A percentile compares a stretch with the other conserved stretches of the same genome.
Evolutionary conservation across 257 asterid species (phyloP).

Genomic region (Henckelia pumila): DNA sequence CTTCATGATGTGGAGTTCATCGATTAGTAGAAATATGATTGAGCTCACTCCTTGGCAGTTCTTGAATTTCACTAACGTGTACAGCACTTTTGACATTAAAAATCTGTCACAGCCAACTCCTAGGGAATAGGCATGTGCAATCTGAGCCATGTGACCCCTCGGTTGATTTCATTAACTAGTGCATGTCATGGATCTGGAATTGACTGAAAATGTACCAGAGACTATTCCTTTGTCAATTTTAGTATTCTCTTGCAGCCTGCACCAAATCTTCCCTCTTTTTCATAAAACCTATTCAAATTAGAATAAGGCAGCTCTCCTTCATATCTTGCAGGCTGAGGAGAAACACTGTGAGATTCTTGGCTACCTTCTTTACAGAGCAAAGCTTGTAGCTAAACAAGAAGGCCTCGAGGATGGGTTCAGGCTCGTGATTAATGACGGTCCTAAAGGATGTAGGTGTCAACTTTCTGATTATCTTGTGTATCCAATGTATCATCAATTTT

Average conservation of each 20-base stretch:
- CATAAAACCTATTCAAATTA: too few relatives aligned
- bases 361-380: constrained; percentile 71
- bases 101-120: too few relatives aligned
- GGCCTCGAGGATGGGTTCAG: constrained; percentile 86
- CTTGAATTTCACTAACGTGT: too few relatives aligned
- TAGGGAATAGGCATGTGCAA: too few relatives aligned
- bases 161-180: not conserved
- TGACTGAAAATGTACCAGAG: not conserved
- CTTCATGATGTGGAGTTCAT: not conserved
- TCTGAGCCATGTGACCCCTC: not conserved
- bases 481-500: not conserved
- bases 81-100: too few relatives aligned
- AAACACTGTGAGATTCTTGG: constrained; percentile 77
- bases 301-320: not conserved
- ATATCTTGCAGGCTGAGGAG: constrained; percentile 71
- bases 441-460: constrained; percentile 60
- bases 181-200: not conserved
- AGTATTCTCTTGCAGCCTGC: not conserved
- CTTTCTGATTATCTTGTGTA: constrained; percentile 8
- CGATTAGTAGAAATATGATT: not conserved
- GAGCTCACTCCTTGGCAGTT: not conserved
- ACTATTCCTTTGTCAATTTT: not conserved
- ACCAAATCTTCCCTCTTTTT: not conserved
- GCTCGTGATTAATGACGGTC: constrained; percentile 88
- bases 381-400: constrained; percentile 85